Evolutionary conservation across 495 filamentous ascomycete genomes (phyloP).

Genomic region (Gamarada debralockiae): DNA sequence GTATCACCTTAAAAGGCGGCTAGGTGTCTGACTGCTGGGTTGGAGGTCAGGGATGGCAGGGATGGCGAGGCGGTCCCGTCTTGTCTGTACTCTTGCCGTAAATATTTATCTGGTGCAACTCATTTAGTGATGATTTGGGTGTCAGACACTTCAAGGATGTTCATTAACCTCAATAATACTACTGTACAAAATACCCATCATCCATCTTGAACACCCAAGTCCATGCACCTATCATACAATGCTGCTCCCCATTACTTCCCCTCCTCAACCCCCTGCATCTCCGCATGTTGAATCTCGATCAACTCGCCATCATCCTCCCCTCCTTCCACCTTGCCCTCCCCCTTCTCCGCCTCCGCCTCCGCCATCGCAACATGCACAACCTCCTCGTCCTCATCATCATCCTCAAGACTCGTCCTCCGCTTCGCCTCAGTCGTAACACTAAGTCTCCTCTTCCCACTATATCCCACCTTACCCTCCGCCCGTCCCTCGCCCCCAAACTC

Average conservation of each 20-base stretch:
- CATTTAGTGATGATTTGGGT: too few relatives aligned
- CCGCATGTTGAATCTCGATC: constrained; percentile 23
- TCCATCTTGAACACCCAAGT: neutral
- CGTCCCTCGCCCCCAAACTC: constrained; percentile 16
- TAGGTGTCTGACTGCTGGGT: too few relatives aligned
- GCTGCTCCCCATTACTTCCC: constrained; percentile 1
- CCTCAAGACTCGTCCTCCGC: constrained; percentile 51
- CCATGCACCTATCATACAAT: constrained; percentile 5
- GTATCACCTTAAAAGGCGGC: too few relatives aligned
- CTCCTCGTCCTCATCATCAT: constrained; percentile 51
- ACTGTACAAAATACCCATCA: neutral
- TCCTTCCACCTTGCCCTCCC: constrained; percentile 1
- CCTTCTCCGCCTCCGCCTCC: constrained; percentile 8
- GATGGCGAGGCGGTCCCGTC: too few relatives aligned
- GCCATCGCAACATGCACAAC: constrained; percentile 25
- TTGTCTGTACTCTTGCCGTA: too few relatives aligned
- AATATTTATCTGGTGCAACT: too few relatives aligned
- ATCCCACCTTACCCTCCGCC: constrained; percentile 27
- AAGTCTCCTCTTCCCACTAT: constrained; percentile 17
- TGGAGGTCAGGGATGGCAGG: too few relatives aligned
- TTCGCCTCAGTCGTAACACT: constrained; percentile 43
- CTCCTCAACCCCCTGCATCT: constrained; percentile 17
- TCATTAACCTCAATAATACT: neutral
- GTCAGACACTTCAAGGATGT: too few relatives aligned
- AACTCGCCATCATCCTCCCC: constrained; percentile 22